These are phyloP conservation scores for Claviceps monticola DNA, from an alignment of 2,329 filamentous ascomycete species.

Conservation along the genomic window DNA sequence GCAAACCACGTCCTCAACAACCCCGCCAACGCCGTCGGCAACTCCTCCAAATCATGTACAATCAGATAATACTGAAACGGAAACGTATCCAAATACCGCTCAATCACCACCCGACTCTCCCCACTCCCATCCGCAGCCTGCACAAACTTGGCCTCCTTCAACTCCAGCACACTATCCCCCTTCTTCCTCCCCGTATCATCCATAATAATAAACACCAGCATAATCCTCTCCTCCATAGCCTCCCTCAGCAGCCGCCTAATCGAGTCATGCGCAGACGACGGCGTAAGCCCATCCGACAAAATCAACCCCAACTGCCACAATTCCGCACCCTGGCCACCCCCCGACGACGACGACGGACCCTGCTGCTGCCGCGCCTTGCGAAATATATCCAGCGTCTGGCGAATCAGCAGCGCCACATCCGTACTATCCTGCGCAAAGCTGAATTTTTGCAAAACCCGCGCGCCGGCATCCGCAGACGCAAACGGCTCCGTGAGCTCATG, in stretches of 20 bases:
- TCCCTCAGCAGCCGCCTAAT: slow-evolving; percentile 73
- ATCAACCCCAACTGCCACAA: slow-evolving; percentile 93
- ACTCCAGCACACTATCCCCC: slow-evolving; percentile 64
- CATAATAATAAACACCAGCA: slow-evolving; percentile 96
- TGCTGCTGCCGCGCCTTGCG: slow-evolving; percentile 55
- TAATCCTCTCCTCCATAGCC: slow-evolving; percentile 85
- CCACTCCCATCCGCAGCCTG: slow-evolving; percentile 29
- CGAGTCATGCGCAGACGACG: slow-evolving; percentile 62
- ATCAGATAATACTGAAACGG: slow-evolving; percentile 96
- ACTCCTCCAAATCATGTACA: slow-evolving; percentile 79
- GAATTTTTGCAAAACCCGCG: slow-evolving; percentile 73
- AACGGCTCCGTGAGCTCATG: slow-evolving; percentile 78
- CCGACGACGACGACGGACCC: slow-evolving; percentile 14
- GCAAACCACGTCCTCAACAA: slow-evolving; percentile 94
- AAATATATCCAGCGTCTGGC: slow-evolving; percentile 69
- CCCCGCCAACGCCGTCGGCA: slow-evolving; percentile 76
- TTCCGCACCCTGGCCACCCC: slow-evolving; percentile 41
- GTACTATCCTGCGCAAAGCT: slow-evolving; percentile 76
- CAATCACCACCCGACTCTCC: slow-evolving; percentile 60
- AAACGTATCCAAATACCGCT: slow-evolving; percentile 87
- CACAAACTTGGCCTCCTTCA: slow-evolving; percentile 76
- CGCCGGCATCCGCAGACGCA: slow-evolving; percentile 53
- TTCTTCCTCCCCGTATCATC: slow-evolving; percentile 43
- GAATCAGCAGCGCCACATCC: slow-evolving; percentile 67
- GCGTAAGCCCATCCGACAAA: slow-evolving; percentile 86